Percentiles rank a stretch among this genome's conserved stretches.
phyloP scores from a whole-genome alignment of 1,284 basidiomycete genomes.

The Puccinia horiana region DNA sequence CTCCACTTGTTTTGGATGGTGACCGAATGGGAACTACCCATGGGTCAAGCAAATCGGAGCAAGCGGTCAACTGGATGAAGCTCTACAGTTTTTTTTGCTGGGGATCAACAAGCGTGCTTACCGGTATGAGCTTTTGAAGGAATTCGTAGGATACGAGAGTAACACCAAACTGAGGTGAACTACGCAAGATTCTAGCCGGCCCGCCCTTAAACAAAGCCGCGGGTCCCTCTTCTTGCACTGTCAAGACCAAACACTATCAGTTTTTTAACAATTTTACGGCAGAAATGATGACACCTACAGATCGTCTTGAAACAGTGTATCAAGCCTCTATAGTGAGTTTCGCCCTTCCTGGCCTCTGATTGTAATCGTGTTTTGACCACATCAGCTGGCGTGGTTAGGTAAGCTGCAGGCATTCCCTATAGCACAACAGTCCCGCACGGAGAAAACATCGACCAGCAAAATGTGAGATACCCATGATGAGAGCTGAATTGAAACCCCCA shows the following conservation, averaged over 20 bases:
- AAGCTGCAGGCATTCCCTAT: constrained; percentile 51
- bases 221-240: constrained; percentile 73
- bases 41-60: neutral
- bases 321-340: constrained; percentile 89
- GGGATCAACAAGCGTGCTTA: constrained; percentile 51
- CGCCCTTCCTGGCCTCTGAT: constrained; percentile 88
- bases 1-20: constrained; percentile 71
- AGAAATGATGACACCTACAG: constrained; percentile 62
- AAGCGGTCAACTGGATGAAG: neutral
- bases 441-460: constrained; percentile 50
- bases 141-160: constrained; percentile 87
- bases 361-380: constrained; percentile 99
- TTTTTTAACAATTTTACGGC: neutral
- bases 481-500: constrained; percentile 82
- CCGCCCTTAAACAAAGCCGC: constrained; percentile 93
- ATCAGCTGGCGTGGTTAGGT: constrained; percentile 66
- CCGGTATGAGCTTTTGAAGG: constrained; percentile 71
- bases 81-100: neutral
- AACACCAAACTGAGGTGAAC: constrained; percentile 77
- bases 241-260: neutral
- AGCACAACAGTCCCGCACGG: neutral
- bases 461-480: constrained; percentile 72
- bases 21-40: constrained; percentile 73
- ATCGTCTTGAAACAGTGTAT: constrained; percentile 87
- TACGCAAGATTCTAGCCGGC: constrained; percentile 81